phyloP scores from a whole-genome alignment of 345 rosid genomes.

The Corymbia maculata region DNA sequence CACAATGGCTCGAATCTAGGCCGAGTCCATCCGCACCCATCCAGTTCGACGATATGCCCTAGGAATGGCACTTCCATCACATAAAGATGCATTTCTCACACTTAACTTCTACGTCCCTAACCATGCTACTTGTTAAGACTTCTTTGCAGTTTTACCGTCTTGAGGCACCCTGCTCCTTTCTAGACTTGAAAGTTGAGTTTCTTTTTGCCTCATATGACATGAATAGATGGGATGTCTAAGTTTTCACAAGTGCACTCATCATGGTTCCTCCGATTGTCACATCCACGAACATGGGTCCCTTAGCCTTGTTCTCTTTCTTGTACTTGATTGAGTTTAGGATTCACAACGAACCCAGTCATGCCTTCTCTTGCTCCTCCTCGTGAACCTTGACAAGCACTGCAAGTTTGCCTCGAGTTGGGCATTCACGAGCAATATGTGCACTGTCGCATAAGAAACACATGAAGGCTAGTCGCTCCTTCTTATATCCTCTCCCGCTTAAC shows the following conservation, averaged over 20 bases:
- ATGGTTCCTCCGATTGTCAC: neutral
- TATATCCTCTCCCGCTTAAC: neutral
- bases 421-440: neutral
- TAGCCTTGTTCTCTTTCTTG: neutral
- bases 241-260: neutral
- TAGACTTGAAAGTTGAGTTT: neutral
- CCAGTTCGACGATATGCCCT: neutral
- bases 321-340: neutral
- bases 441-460: neutral
- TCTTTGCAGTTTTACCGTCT: neutral
- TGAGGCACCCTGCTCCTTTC: neutral
- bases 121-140: neutral
- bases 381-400: neutral
- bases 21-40: neutral
- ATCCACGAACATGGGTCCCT: neutral
- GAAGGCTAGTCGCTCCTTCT: neutral
- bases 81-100: neutral
- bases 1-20: neutral
- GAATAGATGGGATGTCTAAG: neutral
- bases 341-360: neutral
- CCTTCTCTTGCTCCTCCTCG: neutral
- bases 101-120: neutral
- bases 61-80: neutral
- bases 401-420: neutral
- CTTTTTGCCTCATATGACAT: neutral